Conservation (phyloP, 2,329 filamentous ascomycete species). For the Cadophora sp. region DNA sequence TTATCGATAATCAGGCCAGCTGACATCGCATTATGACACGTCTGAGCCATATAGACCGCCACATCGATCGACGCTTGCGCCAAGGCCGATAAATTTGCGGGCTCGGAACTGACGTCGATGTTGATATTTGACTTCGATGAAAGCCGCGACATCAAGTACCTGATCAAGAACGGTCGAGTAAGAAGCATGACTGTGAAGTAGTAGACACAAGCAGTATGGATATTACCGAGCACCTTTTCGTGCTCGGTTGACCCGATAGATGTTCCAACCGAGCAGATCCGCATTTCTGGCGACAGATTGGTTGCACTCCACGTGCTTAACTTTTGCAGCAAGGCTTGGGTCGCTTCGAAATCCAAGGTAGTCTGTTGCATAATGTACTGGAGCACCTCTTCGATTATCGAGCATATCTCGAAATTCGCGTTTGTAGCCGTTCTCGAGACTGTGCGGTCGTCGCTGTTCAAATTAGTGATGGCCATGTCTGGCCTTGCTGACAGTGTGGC, state of each 20-base stretch:
- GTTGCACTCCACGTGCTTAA: constrained; percentile 5
- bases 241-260: constrained; percentile 13
- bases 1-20: constrained; percentile 13
- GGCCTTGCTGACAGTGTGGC: constrained; percentile 1
- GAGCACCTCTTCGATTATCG: constrained; percentile 15
- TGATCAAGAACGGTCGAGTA: constrained; percentile 29
- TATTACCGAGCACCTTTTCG: constrained; percentile 21
- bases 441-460: not conserved
- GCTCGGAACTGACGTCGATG: not conserved
- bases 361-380: constrained; percentile 8
- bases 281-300: not conserved
- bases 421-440: not conserved
- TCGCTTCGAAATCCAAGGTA: not conserved
- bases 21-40: constrained; percentile 10
- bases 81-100: not conserved
- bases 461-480: not conserved
- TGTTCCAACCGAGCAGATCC: not conserved
- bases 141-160: constrained; percentile 15
- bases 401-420: constrained; percentile 14
- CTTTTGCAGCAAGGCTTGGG: not conserved
- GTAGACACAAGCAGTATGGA: constrained; percentile 32
- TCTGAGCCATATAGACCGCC: constrained; percentile 16
- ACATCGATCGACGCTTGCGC: constrained; percentile 16
- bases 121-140: not conserved
- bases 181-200: constrained; percentile 32